These are phyloP conservation scores for Uronychia binucleata DNA, from an alignment of 73 alveolate species.

Conservation along the genomic window DNA sequence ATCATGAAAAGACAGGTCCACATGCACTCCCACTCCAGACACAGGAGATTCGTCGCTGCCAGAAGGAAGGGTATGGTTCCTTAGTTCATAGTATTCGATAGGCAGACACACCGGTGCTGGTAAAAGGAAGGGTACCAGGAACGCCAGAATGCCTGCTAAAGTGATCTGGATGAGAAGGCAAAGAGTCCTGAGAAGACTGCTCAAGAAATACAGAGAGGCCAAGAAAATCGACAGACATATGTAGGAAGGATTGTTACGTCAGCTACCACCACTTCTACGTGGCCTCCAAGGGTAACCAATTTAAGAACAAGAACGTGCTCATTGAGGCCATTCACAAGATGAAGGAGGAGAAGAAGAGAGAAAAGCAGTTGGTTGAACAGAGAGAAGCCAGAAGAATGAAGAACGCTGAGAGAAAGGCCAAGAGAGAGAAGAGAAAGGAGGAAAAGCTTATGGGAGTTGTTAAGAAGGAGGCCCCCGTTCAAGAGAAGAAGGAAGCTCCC, in stretches of 20 bases:
- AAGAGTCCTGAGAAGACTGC: constrained; percentile 98
- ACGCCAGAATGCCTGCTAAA: constrained; percentile 98
- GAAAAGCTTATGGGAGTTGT: neutral
- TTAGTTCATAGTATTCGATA: constrained; percentile 7
- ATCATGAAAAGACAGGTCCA: constrained; percentile 94
- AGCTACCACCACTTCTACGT: constrained; percentile 95
- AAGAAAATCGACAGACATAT: constrained; percentile 95
- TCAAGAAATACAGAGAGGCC: constrained; percentile 95
- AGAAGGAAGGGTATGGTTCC: constrained; percentile 74
- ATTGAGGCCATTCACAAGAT: constrained; percentile 96
- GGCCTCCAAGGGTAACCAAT: constrained; percentile 97
- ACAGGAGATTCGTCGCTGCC: constrained; percentile 82
- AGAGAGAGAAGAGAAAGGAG: constrained; percentile 14
- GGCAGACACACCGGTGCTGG: constrained; percentile 98
- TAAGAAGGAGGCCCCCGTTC: constrained; percentile 9
- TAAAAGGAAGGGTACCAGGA: constrained; percentile 96
- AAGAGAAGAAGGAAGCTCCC: constrained; percentile 2
- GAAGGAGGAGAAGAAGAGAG: constrained; percentile 73
- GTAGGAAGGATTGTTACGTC: constrained; percentile 32
- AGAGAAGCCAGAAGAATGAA: constrained; percentile 70
- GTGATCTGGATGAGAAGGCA: constrained; percentile 97
- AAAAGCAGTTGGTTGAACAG: constrained; percentile 72
- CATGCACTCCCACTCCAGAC: constrained; percentile 97
- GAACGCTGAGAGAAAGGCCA: constrained; percentile 60
- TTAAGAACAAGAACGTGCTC: constrained; percentile 95